Percentiles rank a stretch among this genome's conserved stretches.
phyloP scores from a whole-genome alignment of 129 eudicot genomes.

The Solidago caesia region DNA sequence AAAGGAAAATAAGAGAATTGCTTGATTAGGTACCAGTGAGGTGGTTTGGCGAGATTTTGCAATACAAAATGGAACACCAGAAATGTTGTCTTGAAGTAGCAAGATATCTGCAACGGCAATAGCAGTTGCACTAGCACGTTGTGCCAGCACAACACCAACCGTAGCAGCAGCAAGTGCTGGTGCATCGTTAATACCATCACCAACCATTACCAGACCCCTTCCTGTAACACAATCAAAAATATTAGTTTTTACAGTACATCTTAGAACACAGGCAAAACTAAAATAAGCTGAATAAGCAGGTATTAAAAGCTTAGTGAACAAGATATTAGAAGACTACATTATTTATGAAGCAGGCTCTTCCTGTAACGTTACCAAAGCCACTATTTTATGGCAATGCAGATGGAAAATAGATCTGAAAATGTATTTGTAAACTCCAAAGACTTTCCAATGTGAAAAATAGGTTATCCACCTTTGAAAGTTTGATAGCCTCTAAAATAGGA shows the following conservation, averaged over 20 bases:
- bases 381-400: not conserved
- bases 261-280: conserved; percentile 3
- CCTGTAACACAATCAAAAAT: conserved; percentile 43
- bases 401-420: not conserved
- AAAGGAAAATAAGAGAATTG: not conserved
- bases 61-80: conserved; percentile 89
- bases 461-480: no score
- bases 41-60: conserved; percentile 91
- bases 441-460: not conserved
- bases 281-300: not conserved
- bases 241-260: not conserved
- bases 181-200: conserved; percentile 98
- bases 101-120: conserved; percentile 95
- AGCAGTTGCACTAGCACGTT: conserved; percentile 99
- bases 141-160: conserved; percentile 91
- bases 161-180: conserved; percentile 99
- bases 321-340: not conserved
- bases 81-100: conserved; percentile 84
- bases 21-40: conserved; percentile 51
- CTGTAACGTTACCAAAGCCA: not conserved
- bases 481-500: no score
- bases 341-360: not conserved
- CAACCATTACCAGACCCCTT: conserved; percentile 96
- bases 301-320: not conserved
- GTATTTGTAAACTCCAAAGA: not conserved